These are phyloP conservation scores for Biscogniauxia mediterranea DNA, from an alignment of 2,329 filamentous ascomycete species.

Conservation along the genomic window DNA sequence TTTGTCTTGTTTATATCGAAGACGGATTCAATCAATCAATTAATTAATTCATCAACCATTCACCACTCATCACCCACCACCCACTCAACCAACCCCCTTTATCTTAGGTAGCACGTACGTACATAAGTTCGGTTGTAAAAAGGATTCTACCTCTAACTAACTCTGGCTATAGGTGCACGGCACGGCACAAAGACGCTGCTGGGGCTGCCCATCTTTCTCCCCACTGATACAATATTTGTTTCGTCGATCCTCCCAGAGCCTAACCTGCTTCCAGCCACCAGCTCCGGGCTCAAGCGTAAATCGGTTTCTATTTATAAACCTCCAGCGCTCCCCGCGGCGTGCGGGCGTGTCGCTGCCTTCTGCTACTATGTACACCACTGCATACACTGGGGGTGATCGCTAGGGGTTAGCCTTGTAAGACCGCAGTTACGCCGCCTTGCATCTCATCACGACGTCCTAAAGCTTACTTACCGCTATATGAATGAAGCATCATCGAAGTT, in stretches of 20 bases:
- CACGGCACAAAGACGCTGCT: no score
- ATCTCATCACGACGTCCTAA: not conserved
- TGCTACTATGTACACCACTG: no score
- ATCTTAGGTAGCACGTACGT: no score
- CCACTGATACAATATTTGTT: not conserved
- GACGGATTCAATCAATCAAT: no score
- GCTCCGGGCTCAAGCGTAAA: not conserved
- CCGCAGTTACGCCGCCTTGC: not conserved
- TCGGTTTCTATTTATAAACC: not conserved
- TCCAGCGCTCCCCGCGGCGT: not conserved
- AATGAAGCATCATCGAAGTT: not conserved
- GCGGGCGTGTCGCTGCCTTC: not conserved
- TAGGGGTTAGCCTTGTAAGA: constrained; percentile 2
- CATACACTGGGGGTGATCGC: constrained; percentile 6
- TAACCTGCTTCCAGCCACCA: not conserved
- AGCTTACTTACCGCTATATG: not conserved
- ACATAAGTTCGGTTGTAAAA: no score
- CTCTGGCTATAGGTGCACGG: no score
- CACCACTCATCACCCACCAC: no score
- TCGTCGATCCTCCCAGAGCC: not conserved
- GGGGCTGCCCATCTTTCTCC: not conserved
- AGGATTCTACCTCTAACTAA: no score
- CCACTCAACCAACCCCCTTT: no score
- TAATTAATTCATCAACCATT: no score
- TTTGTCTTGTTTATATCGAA: no score